These are phyloP conservation scores for Podospora sp. DNA, from an alignment of 495 filamentous ascomycete genomes.

Conservation along the genomic window DNA sequence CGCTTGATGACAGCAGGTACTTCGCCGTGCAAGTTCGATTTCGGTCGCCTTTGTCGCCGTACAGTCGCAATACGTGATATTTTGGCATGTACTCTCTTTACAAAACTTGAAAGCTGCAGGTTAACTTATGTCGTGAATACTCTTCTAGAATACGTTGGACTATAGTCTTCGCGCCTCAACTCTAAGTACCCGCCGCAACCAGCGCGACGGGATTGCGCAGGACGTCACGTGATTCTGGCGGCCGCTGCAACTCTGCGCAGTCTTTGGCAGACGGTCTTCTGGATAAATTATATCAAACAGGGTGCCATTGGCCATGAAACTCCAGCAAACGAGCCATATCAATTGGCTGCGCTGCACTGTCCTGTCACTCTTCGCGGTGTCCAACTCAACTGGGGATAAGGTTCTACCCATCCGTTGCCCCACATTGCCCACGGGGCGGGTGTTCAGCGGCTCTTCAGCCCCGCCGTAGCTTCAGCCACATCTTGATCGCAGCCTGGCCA, in stretches of 20 bases:
- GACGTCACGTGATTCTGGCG: not conserved
- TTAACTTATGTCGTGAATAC: not conserved
- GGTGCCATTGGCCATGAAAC: not conserved
- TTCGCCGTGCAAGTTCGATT: not conserved
- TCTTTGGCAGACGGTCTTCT: not conserved
- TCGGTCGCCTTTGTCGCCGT: not conserved
- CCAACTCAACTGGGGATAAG: not conserved
- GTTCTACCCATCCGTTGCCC: not conserved
- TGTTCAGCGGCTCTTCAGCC: constrained; percentile 1
- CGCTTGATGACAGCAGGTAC: constrained; percentile 14
- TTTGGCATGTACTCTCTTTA: too few relatives aligned
- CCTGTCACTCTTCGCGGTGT: not conserved
- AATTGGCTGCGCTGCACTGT: not conserved
- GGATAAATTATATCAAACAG: constrained; percentile 2
- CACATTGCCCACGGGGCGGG: constrained; percentile 5
- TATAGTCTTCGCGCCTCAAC: not conserved
- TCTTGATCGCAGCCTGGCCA: not conserved
- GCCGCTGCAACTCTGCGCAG: not conserved
- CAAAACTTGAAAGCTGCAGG: not conserved
- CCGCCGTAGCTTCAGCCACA: constrained; percentile 13
- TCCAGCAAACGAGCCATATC: not conserved
- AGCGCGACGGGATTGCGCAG: not conserved
- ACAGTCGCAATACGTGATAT: not conserved
- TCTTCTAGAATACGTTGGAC: not conserved
- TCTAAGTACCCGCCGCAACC: not conserved